Conservation (phyloP, 768 basidiomycete genomes). For the Galerina marginata region DNA sequence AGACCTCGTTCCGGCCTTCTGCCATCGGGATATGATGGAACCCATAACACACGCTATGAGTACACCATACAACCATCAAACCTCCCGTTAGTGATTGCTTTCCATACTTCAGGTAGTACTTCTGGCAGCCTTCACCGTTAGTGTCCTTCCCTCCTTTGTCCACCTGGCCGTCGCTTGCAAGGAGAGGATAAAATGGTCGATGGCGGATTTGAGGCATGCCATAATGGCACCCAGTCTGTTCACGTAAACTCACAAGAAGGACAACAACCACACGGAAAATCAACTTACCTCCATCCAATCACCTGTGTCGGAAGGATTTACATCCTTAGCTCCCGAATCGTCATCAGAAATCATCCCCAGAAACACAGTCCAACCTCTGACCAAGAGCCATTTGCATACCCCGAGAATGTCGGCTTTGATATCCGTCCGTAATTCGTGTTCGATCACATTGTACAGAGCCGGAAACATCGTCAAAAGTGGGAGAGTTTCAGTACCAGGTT, state of each 20-base stretch:
- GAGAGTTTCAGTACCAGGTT: neutral
- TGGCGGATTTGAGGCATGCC: constrained; percentile 33
- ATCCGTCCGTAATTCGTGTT: neutral
- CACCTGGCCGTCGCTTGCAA: constrained; percentile 23
- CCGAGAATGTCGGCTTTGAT: neutral
- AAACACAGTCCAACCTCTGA: constrained; percentile 4
- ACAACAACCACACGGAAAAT: no score
- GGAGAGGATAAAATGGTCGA: constrained; percentile 28
- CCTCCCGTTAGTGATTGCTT: constrained; percentile 29
- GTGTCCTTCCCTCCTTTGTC: constrained; percentile 9
- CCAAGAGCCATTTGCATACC: constrained; percentile 12
- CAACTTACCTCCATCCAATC: constrained; percentile 14
- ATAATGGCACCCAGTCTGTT: constrained; percentile 33
- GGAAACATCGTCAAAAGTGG: neutral
- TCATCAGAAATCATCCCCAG: neutral
- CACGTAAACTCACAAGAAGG: no score
- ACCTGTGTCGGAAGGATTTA: neutral
- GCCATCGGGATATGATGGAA: constrained; percentile 37
- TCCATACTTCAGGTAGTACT: constrained; percentile 33
- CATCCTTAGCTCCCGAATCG: neutral
- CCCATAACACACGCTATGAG: constrained; percentile 36
- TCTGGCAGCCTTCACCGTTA: constrained; percentile 27
- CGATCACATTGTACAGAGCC: neutral
- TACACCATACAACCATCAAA: constrained; percentile 38
- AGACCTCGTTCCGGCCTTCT: constrained; percentile 43